A percentile compares a stretch with the other conserved stretches of the same genome.
phyloP scores from a whole-genome alignment of 2,329 filamentous ascomycete genomes.

The Neopestalotiopsis rosae region DNA sequence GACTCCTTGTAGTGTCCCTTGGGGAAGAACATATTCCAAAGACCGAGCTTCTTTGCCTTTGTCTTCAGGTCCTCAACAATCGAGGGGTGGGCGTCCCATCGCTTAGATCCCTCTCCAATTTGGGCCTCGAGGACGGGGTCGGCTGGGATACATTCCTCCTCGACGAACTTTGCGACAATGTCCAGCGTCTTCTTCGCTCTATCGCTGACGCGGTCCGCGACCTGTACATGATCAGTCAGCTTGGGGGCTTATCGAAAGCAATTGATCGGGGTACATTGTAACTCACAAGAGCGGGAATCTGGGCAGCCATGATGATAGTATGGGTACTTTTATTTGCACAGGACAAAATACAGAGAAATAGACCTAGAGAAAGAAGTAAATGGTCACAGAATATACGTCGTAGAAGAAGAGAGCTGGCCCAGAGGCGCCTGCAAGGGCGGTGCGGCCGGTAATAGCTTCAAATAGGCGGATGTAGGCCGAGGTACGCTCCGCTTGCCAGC shows the following conservation, averaged over 20 bases:
- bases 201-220: conserved; percentile 73
- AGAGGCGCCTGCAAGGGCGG: conserved; percentile 7
- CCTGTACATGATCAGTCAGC: conserved; percentile 38
- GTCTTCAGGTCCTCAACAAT: conserved; percentile 90
- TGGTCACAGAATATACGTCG: conserved; percentile 1
- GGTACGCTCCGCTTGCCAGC: conserved; percentile 21
- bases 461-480: conserved; percentile 16
- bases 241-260: neutral
- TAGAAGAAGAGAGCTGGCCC: conserved; percentile 10
- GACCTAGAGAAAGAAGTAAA: neutral
- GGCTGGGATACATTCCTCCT: conserved; percentile 90
- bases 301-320: conserved; percentile 32
- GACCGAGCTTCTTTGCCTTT: conserved; percentile 79
- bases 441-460: neutral
- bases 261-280: neutral
- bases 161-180: conserved; percentile 91
- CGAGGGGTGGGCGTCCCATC: conserved; percentile 81
- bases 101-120: conserved; percentile 74
- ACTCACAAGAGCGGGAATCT: conserved; percentile 38
- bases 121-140: conserved; percentile 83
- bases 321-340: neutral
- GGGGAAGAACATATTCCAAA: conserved; percentile 99
- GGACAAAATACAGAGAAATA: neutral
- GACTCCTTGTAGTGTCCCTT: conserved; percentile 95
- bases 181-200: conserved; percentile 84